phyloP scores from a whole-genome alignment of 441 rosid species.

The Gossypium schwendimanii region DNA sequence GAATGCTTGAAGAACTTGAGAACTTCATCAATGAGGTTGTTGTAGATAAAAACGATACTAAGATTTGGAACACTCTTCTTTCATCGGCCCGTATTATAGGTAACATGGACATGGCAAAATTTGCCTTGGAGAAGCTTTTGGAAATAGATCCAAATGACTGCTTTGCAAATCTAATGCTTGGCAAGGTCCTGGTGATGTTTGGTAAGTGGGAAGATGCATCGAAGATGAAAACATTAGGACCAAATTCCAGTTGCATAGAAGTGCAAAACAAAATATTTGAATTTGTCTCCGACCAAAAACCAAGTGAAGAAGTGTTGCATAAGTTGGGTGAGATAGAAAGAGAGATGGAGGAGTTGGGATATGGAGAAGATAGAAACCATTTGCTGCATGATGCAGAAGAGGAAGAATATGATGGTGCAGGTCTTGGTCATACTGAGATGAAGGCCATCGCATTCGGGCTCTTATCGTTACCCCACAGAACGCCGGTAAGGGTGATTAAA shows the following conservation, averaged over 20 bases:
- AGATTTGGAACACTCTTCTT: constrained; percentile 23
- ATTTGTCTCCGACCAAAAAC: constrained; percentile 15
- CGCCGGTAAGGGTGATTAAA: constrained; percentile 19
- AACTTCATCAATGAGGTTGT: constrained; percentile 15
- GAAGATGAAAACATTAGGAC: not conserved
- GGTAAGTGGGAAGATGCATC: constrained; percentile 22
- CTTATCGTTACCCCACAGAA: constrained; percentile 12
- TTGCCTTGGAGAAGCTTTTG: constrained; percentile 23
- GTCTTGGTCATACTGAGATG: constrained; percentile 25
- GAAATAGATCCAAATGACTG: constrained; percentile 22
- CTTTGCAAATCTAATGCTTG: constrained; percentile 15
- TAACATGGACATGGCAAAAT: constrained; percentile 22
- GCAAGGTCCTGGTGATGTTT: constrained; percentile 16
- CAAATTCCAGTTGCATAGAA: constrained; percentile 21
- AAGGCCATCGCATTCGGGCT: constrained; percentile 27
- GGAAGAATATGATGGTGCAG: constrained; percentile 18
- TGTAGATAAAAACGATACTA: constrained; percentile 13
- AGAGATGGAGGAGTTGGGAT: constrained; percentile 21
- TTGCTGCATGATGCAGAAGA: constrained; percentile 23
- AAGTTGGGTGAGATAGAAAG: constrained; percentile 22
- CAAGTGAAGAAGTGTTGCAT: constrained; percentile 3
- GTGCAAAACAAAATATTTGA: constrained; percentile 20
- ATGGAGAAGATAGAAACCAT: constrained; percentile 16
- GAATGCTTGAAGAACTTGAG: constrained; percentile 21
- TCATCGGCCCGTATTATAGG: constrained; percentile 16